Evolutionary conservation across 257 asterid species (phyloP).

Genomic region (Thymus quinquecostatus): DNA sequence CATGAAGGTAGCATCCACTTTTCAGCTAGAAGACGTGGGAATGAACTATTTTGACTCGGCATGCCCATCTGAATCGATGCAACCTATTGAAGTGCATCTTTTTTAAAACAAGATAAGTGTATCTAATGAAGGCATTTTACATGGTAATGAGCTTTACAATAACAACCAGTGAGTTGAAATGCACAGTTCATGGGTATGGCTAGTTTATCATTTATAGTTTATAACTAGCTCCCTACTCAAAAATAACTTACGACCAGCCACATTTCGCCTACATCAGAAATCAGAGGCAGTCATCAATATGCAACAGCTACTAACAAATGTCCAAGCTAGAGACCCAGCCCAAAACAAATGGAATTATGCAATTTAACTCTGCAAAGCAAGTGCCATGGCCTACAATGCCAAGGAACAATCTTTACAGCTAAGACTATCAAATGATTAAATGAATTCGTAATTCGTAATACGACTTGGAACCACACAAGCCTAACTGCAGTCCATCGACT

Average conservation of each 20-base stretch:
- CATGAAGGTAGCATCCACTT: neutral
- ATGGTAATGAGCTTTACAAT: neutral
- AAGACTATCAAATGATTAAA: constrained; percentile 2
- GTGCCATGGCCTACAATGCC: constrained; percentile 25
- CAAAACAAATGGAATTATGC: neutral
- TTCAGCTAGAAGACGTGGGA: neutral
- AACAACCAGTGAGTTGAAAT: neutral
- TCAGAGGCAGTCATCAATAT: neutral
- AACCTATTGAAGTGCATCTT: neutral
- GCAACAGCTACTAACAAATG: constrained; percentile 1
- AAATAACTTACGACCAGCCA: neutral
- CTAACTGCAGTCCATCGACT: neutral
- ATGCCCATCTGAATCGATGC: neutral
- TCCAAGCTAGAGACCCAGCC: neutral
- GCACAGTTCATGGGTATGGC: neutral
- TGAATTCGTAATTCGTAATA: neutral
- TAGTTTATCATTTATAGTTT: neutral
- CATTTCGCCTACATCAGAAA: neutral
- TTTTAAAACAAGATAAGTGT: neutral
- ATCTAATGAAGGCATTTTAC: neutral
- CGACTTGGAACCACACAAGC: neutral
- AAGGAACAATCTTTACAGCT: constrained; percentile 13
- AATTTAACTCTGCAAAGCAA: constrained; percentile 23
- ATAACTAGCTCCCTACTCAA: neutral
- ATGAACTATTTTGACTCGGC: neutral